Conservation (phyloP, 179 eudicot genomes). For the Spinacia oleracea region DNA sequence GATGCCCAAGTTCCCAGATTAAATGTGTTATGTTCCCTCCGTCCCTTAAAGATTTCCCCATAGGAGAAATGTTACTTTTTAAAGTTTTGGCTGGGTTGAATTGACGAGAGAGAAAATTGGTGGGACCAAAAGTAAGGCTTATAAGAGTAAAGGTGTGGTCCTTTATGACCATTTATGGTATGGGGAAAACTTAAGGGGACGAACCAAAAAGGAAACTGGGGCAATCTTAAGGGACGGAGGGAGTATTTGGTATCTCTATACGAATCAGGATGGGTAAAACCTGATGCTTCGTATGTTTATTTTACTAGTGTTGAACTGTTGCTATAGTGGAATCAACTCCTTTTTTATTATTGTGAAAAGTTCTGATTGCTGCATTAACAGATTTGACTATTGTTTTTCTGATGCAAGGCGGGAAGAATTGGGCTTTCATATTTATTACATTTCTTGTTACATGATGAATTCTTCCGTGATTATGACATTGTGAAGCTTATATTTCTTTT, state of each 20-base stretch:
- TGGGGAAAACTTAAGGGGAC: no score
- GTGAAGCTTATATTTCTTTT: neutral
- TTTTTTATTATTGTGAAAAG: neutral
- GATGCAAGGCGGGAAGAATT: neutral
- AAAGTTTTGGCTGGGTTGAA: no score
- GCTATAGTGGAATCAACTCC: neutral
- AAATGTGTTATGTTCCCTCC: neutral
- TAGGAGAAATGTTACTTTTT: no score
- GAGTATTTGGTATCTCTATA: neutral
- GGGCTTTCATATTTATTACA: neutral
- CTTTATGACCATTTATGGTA: no score
- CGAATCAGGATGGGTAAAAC: neutral
- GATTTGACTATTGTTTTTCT: neutral
- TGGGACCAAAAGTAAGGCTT: no score
- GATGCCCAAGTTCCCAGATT: neutral
- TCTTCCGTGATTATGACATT: conserved; percentile 2
- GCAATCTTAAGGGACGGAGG: no score
- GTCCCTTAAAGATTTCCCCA: no score
- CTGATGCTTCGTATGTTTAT: neutral
- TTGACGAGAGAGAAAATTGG: no score
- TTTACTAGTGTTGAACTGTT: neutral
- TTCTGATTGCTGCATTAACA: neutral
- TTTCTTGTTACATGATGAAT: neutral
- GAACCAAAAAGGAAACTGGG: no score
- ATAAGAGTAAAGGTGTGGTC: no score